These are phyloP conservation scores for Leucogyrophana mollusca DNA, from an alignment of 768 basidiomycete species.

Conservation along the genomic window DNA sequence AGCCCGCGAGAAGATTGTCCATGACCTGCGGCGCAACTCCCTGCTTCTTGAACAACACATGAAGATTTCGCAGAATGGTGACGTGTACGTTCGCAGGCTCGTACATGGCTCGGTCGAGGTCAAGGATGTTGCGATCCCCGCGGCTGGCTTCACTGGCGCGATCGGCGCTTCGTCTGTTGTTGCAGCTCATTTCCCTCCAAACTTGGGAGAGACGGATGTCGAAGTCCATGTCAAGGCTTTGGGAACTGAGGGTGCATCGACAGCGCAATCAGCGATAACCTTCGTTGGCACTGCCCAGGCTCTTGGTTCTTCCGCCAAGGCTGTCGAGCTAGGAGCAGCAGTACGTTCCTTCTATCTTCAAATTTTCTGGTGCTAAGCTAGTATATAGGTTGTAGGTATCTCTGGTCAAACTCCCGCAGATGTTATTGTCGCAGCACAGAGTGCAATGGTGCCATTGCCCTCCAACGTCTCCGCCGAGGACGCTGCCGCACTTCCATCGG, in stretches of 20 bases:
- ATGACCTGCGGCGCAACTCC: constrained; percentile 23
- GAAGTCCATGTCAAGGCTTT: background rate
- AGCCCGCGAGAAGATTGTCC: constrained; percentile 21
- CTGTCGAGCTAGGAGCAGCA: too few relatives aligned
- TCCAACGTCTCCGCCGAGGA: constrained; percentile 11
- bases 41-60: constrained; percentile 27
- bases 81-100: constrained; percentile 27
- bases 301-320: too few relatives aligned
- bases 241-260: background rate
- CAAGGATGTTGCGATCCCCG: constrained; percentile 10
- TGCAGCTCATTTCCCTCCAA: background rate
- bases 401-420: constrained; percentile 10
- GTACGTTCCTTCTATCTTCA: too few relatives aligned
- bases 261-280: too few relatives aligned
- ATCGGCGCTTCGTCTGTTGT: background rate
- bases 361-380: too few relatives aligned
- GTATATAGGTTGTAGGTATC: constrained; percentile 18
- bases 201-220: background rate
- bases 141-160: background rate
- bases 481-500: constrained; percentile 18
- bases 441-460: constrained; percentile 14
- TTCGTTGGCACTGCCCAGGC: too few relatives aligned
- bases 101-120: constrained; percentile 26
- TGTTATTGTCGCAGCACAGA: constrained; percentile 3
- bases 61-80: constrained; percentile 22